Evolutionary conservation across 352 stramenopile species (phyloP), one percentile per base, ranked within the genome.

Genomic region (Blastocystis sp.): DNA sequence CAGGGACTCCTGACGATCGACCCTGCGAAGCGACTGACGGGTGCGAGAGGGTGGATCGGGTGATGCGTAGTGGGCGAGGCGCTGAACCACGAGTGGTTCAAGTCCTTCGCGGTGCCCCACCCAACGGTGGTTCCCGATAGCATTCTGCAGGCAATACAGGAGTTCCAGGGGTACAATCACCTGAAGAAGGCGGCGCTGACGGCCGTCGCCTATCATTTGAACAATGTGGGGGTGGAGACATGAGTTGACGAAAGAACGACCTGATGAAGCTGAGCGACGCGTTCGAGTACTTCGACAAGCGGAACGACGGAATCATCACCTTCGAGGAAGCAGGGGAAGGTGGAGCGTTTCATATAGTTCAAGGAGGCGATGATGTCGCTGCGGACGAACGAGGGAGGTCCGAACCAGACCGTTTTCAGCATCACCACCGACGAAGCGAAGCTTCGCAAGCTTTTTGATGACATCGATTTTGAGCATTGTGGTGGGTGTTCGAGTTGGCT

Each of bases 241-340:
- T 29, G 61, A 11, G 40, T 38, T 29, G 18, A 53, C 9, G 40
- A 36, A 27, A 72, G 61, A 72, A 72, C 40, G 61, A 72, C 18
- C 61, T 72, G 61, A 72, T 72, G 61, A 72, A 72, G 40, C 61
- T 72, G 4, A 36, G 61, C 61, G 61, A 72, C 40, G 61, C 61
- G 32, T 72, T 72, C 40, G 61, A 72, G 40, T 72, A 72, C 40
- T 72, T 72, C 40, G 61, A 72, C 61, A 72, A 72, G 40, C n/a
- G 18, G 0, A 38, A 72, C 34, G 61, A 72, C 40, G 61, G 61
- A 0, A 27, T 72, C 14, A 72, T 72, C 40, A 49, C 61, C 36
- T 72, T 72, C 40, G 61, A 72, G 18, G 61, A 72, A 7, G 61
- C 51, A 4, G 16, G 34, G 6, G 34, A 16, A n/a, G 0, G 0